phyloP scores from a whole-genome alignment of 768 basidiomycete species.

The Ramaria rubella region DNA sequence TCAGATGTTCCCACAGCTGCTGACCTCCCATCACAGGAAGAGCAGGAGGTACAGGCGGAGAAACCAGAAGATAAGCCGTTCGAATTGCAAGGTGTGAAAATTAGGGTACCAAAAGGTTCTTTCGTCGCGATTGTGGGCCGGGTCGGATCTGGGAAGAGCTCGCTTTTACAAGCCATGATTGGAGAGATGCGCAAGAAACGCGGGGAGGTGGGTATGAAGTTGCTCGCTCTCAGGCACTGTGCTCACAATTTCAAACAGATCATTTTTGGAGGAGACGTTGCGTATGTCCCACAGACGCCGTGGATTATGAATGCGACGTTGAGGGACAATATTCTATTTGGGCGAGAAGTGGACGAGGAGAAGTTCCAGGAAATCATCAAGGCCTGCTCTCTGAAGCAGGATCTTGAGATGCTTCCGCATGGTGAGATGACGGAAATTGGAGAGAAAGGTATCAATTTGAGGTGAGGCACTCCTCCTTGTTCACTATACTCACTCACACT shows the following conservation, averaged over 20 bases:
- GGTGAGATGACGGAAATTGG: slow-evolving; percentile 69
- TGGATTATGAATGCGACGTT: slow-evolving; percentile 68
- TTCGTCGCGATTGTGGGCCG: slow-evolving; percentile 70
- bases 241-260: slow-evolving; percentile 27
- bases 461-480: slow-evolving; percentile 14
- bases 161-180: slow-evolving; percentile 47
- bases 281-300: slow-evolving; percentile 54
- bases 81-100: slow-evolving; percentile 38
- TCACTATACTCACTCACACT: background rate
- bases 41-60: slow-evolving; percentile 13
- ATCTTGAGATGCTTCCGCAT: slow-evolving; percentile 63
- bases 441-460: slow-evolving; percentile 69
- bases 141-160: slow-evolving; percentile 72
- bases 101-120: slow-evolving; percentile 46
- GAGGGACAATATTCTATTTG: slow-evolving; percentile 71
- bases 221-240: background rate
- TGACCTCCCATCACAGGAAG: slow-evolving; percentile 14
- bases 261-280: slow-evolving; percentile 46
- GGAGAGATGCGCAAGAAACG: slow-evolving; percentile 60
- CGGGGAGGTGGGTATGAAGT: slow-evolving; percentile 41
- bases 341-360: slow-evolving; percentile 53
- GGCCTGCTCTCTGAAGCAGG: slow-evolving; percentile 64
- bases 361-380: slow-evolving; percentile 51
- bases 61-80: slow-evolving; percentile 34
- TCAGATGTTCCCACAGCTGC: too few species aligned